Conservation (phyloP, 2,329 filamentous ascomycete species). For the Rhinocladiella similis region DNA sequence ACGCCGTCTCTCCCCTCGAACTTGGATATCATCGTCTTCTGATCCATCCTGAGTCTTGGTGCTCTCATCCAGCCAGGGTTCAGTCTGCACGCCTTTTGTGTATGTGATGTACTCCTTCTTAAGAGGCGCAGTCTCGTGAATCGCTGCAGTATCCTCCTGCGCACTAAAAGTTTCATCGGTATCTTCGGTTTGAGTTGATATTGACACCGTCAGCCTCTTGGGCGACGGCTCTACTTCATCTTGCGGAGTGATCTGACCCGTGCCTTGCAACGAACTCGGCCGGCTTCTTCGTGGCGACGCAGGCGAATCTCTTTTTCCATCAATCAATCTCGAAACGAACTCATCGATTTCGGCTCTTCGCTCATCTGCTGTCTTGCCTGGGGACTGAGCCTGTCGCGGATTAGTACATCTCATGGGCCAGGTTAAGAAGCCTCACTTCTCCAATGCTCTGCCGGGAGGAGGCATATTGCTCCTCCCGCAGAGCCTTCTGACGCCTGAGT, state of each 20-base stretch:
- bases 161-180: constrained; percentile 73
- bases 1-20: constrained; percentile 66
- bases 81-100: constrained; percentile 94
- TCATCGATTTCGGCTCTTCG: constrained; percentile 53
- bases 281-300: constrained; percentile 58
- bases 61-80: constrained; percentile 46
- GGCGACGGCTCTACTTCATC: constrained; percentile 45
- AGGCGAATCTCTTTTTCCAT: constrained; percentile 54
- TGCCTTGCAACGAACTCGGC: constrained; percentile 82
- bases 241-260: constrained; percentile 76
- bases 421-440: constrained; percentile 62
- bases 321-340: constrained; percentile 80
- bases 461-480: constrained; percentile 74
- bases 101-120: constrained; percentile 84
- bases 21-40: constrained; percentile 63
- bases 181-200: constrained; percentile 68
- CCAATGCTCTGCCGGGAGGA: constrained; percentile 68
- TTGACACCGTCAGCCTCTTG: constrained; percentile 44
- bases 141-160: constrained; percentile 74
- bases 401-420: constrained; percentile 5
- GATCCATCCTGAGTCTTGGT: constrained; percentile 57
- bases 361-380: constrained; percentile 26
- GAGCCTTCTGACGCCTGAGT: constrained; percentile 86
- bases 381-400: constrained; percentile 21
- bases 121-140: constrained; percentile 53